These are phyloP conservation scores for Emmonsia crescens DNA, from an alignment of 2,329 filamentous ascomycete species.

Conservation along the genomic window DNA sequence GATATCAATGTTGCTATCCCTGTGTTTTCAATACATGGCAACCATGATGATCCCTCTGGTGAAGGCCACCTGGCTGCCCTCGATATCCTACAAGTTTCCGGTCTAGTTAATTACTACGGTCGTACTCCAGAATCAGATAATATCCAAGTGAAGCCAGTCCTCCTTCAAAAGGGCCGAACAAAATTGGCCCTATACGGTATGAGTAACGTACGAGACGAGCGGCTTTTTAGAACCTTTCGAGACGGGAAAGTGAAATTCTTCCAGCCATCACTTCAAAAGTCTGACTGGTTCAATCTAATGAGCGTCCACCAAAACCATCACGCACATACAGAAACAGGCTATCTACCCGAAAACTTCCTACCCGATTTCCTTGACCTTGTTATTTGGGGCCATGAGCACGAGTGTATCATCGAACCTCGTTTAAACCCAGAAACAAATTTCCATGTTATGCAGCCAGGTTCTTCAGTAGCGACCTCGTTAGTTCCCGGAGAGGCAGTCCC, in stretches of 20 bases:
- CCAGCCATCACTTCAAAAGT: constrained; percentile 63
- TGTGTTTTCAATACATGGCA: constrained; percentile 96
- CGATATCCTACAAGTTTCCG: constrained; percentile 81
- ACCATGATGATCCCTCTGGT: constrained; percentile 96
- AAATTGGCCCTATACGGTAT: constrained; percentile 89
- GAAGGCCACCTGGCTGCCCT: constrained; percentile 86
- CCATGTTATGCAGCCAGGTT: constrained; percentile 94
- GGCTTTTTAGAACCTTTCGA: constrained; percentile 84
- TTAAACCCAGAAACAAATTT: constrained; percentile 82
- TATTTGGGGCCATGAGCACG: constrained; percentile 96
- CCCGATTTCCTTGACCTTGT: constrained; percentile 86
- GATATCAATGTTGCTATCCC: constrained; percentile 97
- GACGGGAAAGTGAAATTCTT: constrained; percentile 94
- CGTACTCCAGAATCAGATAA: constrained; percentile 86
- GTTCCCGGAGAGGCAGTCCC: constrained; percentile 79
- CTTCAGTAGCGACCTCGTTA: constrained; percentile 87
- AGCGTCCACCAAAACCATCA: constrained; percentile 94
- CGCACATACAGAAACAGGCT: constrained; percentile 83
- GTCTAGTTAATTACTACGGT: constrained; percentile 91
- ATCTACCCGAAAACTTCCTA: constrained; percentile 84
- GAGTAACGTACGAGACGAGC: constrained; percentile 92
- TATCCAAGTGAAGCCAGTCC: constrained; percentile 79
- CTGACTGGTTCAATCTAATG: constrained; percentile 94
- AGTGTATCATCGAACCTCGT: constrained; percentile 78
- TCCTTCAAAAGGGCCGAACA: constrained; percentile 85